Evolutionary conservation across 805 yeast genomes (phyloP), one percentile per base, ranked within the genome.

Genomic region (Candida montana): DNA sequence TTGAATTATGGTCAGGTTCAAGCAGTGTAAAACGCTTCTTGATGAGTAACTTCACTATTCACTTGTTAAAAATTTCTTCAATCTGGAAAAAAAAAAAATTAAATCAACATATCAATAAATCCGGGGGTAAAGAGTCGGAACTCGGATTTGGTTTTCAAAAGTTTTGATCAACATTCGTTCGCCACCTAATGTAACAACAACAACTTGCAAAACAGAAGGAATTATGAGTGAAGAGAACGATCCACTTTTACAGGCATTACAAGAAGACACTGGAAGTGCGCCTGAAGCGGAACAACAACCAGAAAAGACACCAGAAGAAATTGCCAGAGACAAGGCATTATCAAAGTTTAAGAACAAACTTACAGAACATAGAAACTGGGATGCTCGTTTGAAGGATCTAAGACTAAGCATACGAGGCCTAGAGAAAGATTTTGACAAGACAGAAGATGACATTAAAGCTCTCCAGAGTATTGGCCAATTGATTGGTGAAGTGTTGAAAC

Each of bases 391-490:
- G 55, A 91, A 88, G 62, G 88, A 81, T 33, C 72, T 90, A 47
- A 77, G 99, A 51, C 67, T 85, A 57, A 77, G 82, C 49, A 85
- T 93, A 68, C 81, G 89, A 62, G 95, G 77, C 52, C 66, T 89
- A 51, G 96, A 89, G 50, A 80, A 78, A 54, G 81, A 81, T 48
- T 93, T 79, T 63, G 91, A 84, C 45, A 89, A 88, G 71, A 91
- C 99, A 2, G 99, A 93, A 62, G 87, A 89, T 53, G 99, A 93
- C 57, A 93, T 93, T 63, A 91, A 89, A 67, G 98, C 98, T 15
- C 72, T 93, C 51, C 99, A 93, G 65, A 83, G 95, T 49, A 95
- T 93, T 48, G 99, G 99, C 4, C 99, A 93, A 65, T 81, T 93
- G 58, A 85, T 93, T 51, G 99, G 99, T 43, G 99, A 93, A 64